Base-by-base conservation (phyloP, 2,329 filamentous ascomycete species). In the Cercospora nicotianae region DNA sequence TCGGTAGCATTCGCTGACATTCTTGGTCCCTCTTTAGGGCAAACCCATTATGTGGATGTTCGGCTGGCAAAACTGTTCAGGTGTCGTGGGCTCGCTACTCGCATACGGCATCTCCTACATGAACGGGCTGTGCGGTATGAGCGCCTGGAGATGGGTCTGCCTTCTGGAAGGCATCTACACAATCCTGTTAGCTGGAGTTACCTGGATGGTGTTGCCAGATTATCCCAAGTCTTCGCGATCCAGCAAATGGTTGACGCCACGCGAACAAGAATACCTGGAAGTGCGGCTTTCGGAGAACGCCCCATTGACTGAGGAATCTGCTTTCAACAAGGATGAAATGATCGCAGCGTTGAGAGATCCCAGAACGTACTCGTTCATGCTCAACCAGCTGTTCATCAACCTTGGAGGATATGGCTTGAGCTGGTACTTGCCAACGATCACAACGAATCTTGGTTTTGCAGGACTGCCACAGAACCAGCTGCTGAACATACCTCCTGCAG, bases 101-200 rank as follows among this genome's bases (percentile, higher is more conserved):
- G 69, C 70, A 13, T 68, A 68, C 36, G 72, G 82, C 55, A 80
- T 86, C 63, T 81, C 80, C 64, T 80, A 75, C 10, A 85, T 88
- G 74, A 78, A 39, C 87, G 85, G 84, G 85, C 16, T 67, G 86
- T 1, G 74, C 78, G 12, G 78, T 75, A 0, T 69, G 76, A 6
- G 79, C 79, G 69, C 78, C 0, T 87, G 85, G 85, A 81, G 84
- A 69, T 68, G 62, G 66, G 88, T 89, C 71, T 89, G 88, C 79
- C 87, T 89, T 77, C 87, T 89, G 66, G 87, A 89, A 75, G 87
- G 87, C 0, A 75, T 87, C 51, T 73, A 87, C 70, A 89, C 87
- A 12, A 75, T 83, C 16, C 66, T 85, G 51, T 72, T 84, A 10
- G 86, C 65, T 0, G 48, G 82, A 1, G 66, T 79, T 1, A 84